Evolutionary conservation across 164 flowering plant genomes (phyloP).

Genomic region (Saururus chinensis): DNA sequence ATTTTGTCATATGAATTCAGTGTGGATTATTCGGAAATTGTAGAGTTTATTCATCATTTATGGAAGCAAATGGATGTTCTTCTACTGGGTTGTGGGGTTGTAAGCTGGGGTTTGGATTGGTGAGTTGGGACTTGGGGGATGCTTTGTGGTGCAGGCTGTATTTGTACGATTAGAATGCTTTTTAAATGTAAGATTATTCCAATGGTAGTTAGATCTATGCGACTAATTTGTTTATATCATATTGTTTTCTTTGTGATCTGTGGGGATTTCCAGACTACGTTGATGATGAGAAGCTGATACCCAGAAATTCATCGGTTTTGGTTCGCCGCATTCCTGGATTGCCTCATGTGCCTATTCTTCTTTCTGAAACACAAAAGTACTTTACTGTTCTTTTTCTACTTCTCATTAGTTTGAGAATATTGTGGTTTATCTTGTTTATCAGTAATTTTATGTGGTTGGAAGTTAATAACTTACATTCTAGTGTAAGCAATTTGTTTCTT

Average conservation of each 20-base stretch:
- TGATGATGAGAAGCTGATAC: slow-evolving; percentile 86
- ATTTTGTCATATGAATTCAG: too few species aligned
- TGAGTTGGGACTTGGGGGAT: not conserved
- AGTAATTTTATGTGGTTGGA: not conserved
- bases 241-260: slow-evolving; percentile 16
- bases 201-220: not conserved
- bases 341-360: slow-evolving; percentile 80
- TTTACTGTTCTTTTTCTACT: not conserved
- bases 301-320: slow-evolving; percentile 88
- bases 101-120: too few species aligned
- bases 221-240: slow-evolving; percentile 19
- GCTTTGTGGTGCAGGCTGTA: slow-evolving; percentile 4
- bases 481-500: too few species aligned
- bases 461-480: too few species aligned
- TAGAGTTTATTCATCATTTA: too few species aligned
- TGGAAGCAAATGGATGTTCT: too few species aligned
- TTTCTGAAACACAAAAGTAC: slow-evolving; percentile 62
- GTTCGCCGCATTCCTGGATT: slow-evolving; percentile 92
- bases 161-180: too few species aligned
- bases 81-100: too few species aligned
- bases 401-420: not conserved
- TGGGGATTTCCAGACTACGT: slow-evolving; percentile 84
- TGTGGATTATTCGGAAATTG: too few species aligned
- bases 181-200: too few species aligned
- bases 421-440: too few species aligned